phyloP scores from a whole-genome alignment of 2,329 filamentous ascomycete genomes.

The Claviceps africana region DNA sequence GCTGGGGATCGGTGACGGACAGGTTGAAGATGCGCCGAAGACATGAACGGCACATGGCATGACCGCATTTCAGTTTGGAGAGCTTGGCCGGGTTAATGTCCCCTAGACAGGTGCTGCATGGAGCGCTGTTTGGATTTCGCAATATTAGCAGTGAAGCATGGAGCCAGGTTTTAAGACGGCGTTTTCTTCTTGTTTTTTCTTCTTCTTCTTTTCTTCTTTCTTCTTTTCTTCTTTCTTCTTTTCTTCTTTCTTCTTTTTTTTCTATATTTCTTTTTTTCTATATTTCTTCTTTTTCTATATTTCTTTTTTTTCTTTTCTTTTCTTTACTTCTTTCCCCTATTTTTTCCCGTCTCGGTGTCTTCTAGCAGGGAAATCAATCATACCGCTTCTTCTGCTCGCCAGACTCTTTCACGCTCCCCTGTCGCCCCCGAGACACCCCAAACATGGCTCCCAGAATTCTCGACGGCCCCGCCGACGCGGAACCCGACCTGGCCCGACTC shows the following conservation, averaged over 20 bases:
- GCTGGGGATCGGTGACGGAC: constrained; percentile 60
- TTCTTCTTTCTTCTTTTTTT: too few species aligned
- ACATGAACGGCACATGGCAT: constrained; percentile 69
- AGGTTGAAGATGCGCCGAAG: constrained; percentile 60
- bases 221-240: too few species aligned
- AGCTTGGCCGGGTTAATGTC: constrained; percentile 49
- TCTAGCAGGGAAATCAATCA: not conserved
- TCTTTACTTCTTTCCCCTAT: not conserved
- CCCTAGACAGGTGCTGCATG: constrained; percentile 62
- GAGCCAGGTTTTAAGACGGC: too few species aligned
- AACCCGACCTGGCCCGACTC: constrained; percentile 9
- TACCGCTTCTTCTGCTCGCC: constrained; percentile 8
- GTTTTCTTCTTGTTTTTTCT: too few species aligned
- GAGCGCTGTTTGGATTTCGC: constrained; percentile 33
- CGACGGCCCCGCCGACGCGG: constrained; percentile 8
- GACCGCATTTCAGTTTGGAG: constrained; percentile 61
- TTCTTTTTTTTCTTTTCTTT: too few species aligned
- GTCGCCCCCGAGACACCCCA: constrained; percentile 13
- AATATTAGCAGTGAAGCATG: constrained; percentile 6
- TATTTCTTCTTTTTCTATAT: too few species aligned
- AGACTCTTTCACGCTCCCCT: constrained; percentile 10
- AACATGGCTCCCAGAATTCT: constrained; percentile 16
- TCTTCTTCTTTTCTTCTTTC: too few species aligned
- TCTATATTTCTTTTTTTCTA: too few species aligned
- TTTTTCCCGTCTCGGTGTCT: not conserved